phyloP scores from a whole-genome alignment of 805 yeast species.

The Metschnikowia cubensis region DNA sequence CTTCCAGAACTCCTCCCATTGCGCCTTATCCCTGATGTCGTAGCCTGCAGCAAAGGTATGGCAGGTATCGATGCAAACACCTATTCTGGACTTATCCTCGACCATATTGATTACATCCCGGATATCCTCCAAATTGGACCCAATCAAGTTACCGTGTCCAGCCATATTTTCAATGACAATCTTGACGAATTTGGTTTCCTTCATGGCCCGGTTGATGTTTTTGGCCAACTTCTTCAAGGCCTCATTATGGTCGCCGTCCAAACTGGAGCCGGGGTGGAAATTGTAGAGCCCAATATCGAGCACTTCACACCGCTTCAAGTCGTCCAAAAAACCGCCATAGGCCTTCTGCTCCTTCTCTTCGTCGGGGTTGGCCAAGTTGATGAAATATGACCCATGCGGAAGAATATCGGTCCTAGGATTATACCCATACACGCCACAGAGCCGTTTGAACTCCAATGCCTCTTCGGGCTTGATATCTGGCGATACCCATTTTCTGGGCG shows the following conservation, averaged over 20 bases:
- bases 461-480: constrained; percentile 70
- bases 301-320: constrained; percentile 79
- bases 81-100: constrained; percentile 81
- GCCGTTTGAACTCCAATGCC: constrained; percentile 56
- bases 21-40: constrained; percentile 62
- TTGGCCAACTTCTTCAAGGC: constrained; percentile 70
- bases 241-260: constrained; percentile 59
- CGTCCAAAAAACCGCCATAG: constrained; percentile 76
- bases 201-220: constrained; percentile 74
- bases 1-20: constrained; percentile 66
- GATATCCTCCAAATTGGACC: constrained; percentile 74
- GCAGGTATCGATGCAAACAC: constrained; percentile 95
- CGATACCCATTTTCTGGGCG: constrained; percentile 88
- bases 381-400: constrained; percentile 94
- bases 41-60: constrained; percentile 97
- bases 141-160: constrained; percentile 89
- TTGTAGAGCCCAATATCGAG: constrained; percentile 83
- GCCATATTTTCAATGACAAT: constrained; percentile 97
- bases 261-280: constrained; percentile 88
- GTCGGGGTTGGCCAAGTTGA: constrained; percentile 91
- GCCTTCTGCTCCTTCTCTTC: constrained; percentile 72
- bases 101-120: constrained; percentile 68
- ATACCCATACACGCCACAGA: constrained; percentile 62
- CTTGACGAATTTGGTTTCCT: constrained; percentile 71
- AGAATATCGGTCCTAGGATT: constrained; percentile 74